Evolutionary conservation across 352 stramenopile species (phyloP).

Genomic region (Halophytophthora batemanensis): DNA sequence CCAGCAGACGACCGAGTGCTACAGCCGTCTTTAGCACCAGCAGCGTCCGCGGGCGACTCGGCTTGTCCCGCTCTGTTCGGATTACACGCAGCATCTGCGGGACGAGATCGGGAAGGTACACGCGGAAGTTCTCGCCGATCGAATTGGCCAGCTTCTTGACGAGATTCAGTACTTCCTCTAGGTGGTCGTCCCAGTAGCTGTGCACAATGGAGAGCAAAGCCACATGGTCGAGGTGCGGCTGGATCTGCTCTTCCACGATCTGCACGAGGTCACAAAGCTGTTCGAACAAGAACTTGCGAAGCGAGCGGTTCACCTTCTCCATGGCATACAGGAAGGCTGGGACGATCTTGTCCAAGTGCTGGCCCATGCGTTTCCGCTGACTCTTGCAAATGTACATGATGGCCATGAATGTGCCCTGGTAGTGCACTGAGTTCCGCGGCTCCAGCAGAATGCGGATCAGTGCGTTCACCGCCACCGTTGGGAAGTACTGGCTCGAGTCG

Average conservation of each 20-base stretch:
- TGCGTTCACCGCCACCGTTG: slow-evolving; percentile 95
- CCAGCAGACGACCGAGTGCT: slow-evolving; percentile 66
- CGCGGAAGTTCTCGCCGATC: slow-evolving; percentile 81
- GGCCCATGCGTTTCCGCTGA: slow-evolving; percentile 91
- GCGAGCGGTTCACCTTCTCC: slow-evolving; percentile 78
- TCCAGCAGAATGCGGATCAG: slow-evolving; percentile 98
- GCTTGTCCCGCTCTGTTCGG: slow-evolving; percentile 68
- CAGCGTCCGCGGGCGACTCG: slow-evolving; percentile 63
- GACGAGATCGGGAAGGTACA: slow-evolving; percentile 87
- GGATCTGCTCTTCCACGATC: slow-evolving; percentile 97
- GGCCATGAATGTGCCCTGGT: slow-evolving; percentile 96
- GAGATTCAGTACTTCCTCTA: slow-evolving; percentile 96
- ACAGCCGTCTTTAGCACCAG: slow-evolving; percentile 80
- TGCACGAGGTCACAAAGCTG: slow-evolving; percentile 95
- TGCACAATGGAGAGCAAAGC: slow-evolving; percentile 81
- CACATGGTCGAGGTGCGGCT: slow-evolving; percentile 84
- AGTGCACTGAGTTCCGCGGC: slow-evolving; percentile 94
- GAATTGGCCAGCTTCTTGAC: slow-evolving; percentile 92
- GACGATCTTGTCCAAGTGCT: slow-evolving; percentile 96
- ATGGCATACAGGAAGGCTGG: slow-evolving; percentile 96
- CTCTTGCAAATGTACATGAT: slow-evolving; percentile 99
- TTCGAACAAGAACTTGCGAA: slow-evolving; percentile 95
- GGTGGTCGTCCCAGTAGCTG: slow-evolving; percentile 89
- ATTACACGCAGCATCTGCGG: slow-evolving; percentile 88
- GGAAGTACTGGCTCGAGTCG: slow-evolving; percentile 94